phyloP scores from a whole-genome alignment of 2,329 filamentous ascomycete genomes.

The Trichoderma sp. region DNA sequence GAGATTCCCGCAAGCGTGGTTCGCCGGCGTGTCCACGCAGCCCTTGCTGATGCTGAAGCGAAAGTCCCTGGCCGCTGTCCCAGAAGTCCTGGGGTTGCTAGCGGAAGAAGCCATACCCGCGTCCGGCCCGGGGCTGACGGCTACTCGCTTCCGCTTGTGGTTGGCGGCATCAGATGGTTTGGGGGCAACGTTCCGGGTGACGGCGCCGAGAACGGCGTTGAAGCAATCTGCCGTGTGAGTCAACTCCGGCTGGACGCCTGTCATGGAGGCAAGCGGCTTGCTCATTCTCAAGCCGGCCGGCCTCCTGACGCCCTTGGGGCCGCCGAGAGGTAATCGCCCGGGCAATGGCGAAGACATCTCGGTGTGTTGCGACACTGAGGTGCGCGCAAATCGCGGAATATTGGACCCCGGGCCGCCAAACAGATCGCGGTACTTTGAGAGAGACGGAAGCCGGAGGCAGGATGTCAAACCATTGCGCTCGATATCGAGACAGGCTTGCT shows the following conservation, averaged over 20 bases:
- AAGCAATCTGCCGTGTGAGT: constrained; percentile 36
- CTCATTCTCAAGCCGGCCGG: constrained; percentile 24
- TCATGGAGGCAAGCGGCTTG: constrained; percentile 18
- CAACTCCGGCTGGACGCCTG: constrained; percentile 10
- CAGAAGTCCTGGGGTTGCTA: neutral
- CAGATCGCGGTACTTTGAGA: constrained; percentile 40
- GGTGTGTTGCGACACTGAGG: constrained; percentile 47
- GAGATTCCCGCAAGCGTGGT: neutral
- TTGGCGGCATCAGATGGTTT: constrained; percentile 29
- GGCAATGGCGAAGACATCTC: constrained; percentile 48
- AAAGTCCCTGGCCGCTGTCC: neutral
- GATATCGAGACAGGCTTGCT: constrained; percentile 81
- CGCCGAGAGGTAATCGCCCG: constrained; percentile 47
- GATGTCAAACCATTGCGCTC: constrained; percentile 53
- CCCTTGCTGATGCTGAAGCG: constrained; percentile 6
- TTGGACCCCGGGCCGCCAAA: constrained; percentile 40
- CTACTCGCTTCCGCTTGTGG: constrained; percentile 42
- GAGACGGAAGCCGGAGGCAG: constrained; percentile 42
- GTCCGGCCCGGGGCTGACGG: constrained; percentile 35
- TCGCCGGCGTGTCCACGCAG: neutral
- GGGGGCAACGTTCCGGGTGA: constrained; percentile 37
- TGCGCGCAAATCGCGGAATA: constrained; percentile 54
- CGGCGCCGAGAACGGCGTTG: constrained; percentile 40
- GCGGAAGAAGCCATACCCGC: neutral
- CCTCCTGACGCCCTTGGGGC: constrained; percentile 30